Evolutionary conservation across 1,284 basidiomycete species (phyloP).

Genomic region (Acaromyces ingoldii): DNA sequence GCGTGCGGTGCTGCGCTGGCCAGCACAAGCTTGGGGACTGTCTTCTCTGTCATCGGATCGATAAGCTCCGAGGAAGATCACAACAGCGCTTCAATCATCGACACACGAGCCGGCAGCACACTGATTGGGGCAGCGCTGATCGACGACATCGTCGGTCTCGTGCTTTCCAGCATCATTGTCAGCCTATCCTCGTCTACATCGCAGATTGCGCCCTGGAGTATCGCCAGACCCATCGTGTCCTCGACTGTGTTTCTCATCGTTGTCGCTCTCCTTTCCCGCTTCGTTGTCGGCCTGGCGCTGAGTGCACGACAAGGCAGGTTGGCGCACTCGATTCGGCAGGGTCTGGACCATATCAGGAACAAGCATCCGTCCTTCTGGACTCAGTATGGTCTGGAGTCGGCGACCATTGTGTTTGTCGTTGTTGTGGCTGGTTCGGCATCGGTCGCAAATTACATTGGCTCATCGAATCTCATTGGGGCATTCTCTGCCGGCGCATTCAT

Average conservation of each 20-base stretch:
- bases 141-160: slow-evolving; percentile 60
- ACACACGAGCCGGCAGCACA: slow-evolving; percentile 57
- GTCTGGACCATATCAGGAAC: no score
- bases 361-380: background rate
- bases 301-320: no score
- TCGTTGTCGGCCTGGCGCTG: slow-evolving; percentile 20
- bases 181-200: slow-evolving; percentile 43
- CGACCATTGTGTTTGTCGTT: slow-evolving; percentile 8
- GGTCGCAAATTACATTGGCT: slow-evolving; percentile 13
- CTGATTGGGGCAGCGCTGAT: slow-evolving; percentile 59
- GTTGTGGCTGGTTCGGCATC: slow-evolving; percentile 5
- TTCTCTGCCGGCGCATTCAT: slow-evolving; percentile 3
- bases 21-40: slow-evolving; percentile 60
- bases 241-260: slow-evolving; percentile 52
- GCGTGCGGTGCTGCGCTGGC: slow-evolving; percentile 58
- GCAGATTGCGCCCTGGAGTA: slow-evolving; percentile 48
- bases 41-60: slow-evolving; percentile 55
- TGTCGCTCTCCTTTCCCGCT: slow-evolving; percentile 40
- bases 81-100: slow-evolving; percentile 41
- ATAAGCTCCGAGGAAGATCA: slow-evolving; percentile 6
- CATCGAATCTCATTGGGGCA: slow-evolving; percentile 11
- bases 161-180: slow-evolving; percentile 57
- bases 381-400: slow-evolving; percentile 5
- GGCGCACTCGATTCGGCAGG: no score
- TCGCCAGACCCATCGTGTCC: slow-evolving; percentile 54